phyloP scores from a whole-genome alignment of 208 protist species.

The Naegleria gruberi region DNA sequence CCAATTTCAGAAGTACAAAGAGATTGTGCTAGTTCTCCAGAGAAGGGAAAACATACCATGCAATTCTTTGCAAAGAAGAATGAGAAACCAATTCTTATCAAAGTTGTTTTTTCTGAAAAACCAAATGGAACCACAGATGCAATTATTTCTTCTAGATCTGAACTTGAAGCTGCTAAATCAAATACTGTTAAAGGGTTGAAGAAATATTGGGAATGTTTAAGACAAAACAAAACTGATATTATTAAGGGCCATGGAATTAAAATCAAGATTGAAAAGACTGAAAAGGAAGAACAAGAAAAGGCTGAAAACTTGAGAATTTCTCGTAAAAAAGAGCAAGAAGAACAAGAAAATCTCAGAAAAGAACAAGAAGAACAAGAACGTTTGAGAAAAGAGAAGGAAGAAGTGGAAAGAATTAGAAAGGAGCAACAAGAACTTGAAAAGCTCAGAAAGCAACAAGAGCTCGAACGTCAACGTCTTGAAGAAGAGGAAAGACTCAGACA shows the following conservation, averaged over 20 bases:
- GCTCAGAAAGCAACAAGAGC: too few species aligned
- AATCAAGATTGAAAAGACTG: background rate
- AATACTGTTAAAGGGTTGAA: background rate
- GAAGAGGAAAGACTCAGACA: too few species aligned
- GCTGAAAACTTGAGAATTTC: too few species aligned
- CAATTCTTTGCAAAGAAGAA: background rate
- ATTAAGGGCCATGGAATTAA: background rate
- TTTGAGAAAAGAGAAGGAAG: background rate
- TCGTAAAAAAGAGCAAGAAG: too few species aligned
- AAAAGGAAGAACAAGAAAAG: background rate
- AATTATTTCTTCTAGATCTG: background rate
- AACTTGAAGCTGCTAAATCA: background rate
- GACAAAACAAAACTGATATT: background rate
- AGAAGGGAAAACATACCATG: background rate
- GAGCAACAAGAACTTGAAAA: background rate
- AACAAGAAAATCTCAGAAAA: background rate
- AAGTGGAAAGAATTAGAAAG: background rate
- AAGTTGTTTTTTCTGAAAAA: background rate
- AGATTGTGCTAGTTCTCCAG: background rate
- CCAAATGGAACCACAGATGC: background rate
- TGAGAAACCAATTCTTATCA: background rate
- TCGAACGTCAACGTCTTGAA: too few species aligned
- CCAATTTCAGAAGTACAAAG: background rate
- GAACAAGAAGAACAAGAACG: background rate
- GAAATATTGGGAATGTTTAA: background rate